phyloP scores from a whole-genome alignment of 2,329 filamentous ascomycete genomes.

The Phaeosphaeria sp. region DNA sequence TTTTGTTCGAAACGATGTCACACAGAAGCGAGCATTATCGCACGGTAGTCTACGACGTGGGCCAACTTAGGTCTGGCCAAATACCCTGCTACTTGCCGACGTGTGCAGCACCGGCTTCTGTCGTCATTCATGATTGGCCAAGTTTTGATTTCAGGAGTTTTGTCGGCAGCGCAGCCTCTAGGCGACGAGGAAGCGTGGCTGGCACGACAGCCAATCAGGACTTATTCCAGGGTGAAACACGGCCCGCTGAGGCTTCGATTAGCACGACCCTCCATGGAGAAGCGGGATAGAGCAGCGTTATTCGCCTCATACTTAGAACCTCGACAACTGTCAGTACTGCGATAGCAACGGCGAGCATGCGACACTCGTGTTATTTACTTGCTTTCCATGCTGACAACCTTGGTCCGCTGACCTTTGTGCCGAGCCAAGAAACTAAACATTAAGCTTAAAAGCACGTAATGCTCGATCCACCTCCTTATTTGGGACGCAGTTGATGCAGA shows the following conservation, averaged over 20 bases:
- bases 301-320: neutral
- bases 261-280: slow-evolving; percentile 13
- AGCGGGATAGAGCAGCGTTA: neutral
- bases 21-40: neutral
- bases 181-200: slow-evolving; percentile 9
- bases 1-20: neutral
- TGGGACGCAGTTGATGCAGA: slow-evolving; percentile 30
- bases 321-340: neutral
- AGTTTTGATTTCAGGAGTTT: slow-evolving; percentile 11
- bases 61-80: neutral
- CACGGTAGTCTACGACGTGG: neutral
- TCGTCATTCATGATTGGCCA: neutral
- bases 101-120: slow-evolving; percentile 7
- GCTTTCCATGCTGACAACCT: slow-evolving; percentile 8
- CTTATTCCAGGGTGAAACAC: neutral
- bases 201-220: slow-evolving; percentile 17
- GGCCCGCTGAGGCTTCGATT: neutral
- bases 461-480: slow-evolving; percentile 40
- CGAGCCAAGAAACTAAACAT: slow-evolving; percentile 31
- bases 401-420: slow-evolving; percentile 18
- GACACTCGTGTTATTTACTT: slow-evolving; percentile 10
- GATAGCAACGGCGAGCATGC: neutral
- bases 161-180: slow-evolving; percentile 8
- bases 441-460: slow-evolving; percentile 45
- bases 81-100: neutral